A percentile compares a stretch with the other conserved stretches of the same genome.
Evolutionary conservation across 768 basidiomycete genomes (phyloP).

Genomic region (Amanita rubescens): DNA sequence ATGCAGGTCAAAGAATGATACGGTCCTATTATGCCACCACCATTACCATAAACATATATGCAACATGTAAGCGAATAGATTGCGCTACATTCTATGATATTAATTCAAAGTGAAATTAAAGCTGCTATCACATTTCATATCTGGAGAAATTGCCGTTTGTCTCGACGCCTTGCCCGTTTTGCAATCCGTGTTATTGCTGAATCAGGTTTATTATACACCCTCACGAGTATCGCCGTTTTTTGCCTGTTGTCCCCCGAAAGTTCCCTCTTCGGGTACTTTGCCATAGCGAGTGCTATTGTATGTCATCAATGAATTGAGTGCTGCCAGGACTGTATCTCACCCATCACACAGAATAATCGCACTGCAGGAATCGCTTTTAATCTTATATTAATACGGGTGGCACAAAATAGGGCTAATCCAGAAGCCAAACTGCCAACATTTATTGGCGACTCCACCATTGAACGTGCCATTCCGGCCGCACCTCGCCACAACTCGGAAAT

Average conservation of each 20-base stretch:
- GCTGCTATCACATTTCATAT: constrained; percentile 2
- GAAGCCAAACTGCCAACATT: no score
- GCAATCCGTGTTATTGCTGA: background rate
- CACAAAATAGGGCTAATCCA: background rate
- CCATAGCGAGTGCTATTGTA: background rate
- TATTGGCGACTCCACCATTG: no score
- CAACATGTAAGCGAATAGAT: constrained; percentile 2
- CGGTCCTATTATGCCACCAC: background rate
- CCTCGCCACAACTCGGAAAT: no score
- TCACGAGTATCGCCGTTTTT: background rate
- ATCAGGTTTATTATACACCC: constrained; percentile 4
- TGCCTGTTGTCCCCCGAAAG: no score
- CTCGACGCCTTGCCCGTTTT: background rate
- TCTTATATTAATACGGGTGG: constrained; percentile 3
- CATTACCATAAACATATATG: background rate
- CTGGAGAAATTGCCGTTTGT: background rate
- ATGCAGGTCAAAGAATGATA: background rate
- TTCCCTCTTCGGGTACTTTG: background rate
- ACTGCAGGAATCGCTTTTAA: constrained; percentile 3
- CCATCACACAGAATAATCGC: background rate
- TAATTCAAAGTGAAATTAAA: background rate
- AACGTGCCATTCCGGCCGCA: no score
- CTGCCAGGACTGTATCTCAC: no score
- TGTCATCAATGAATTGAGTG: background rate
- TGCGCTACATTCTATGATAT: background rate